Base-by-base conservation (phyloP, 768 basidiomycete species). In the Mycena belliarum region DNA sequence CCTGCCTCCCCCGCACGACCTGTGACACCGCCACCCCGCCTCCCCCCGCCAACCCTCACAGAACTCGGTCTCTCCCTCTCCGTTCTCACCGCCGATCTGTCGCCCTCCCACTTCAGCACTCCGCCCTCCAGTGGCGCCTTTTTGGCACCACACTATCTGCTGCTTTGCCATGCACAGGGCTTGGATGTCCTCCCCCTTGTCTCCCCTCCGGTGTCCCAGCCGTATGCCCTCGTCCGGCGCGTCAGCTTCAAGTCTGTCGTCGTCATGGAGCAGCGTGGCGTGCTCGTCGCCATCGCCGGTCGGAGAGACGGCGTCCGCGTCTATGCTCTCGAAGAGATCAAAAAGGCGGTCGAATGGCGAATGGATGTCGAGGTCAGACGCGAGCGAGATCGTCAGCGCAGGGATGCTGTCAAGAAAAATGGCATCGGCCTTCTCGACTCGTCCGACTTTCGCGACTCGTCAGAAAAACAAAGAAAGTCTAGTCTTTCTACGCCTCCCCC, bases 251-350 rank as follows among this genome's bases (percentile, higher is more conserved):
- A 92, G 68, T 85, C 82, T 54, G 87, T 94, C n/a, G 89, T 94
- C 1, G 88, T 94, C 15, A 94, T 94, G 92, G 92, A 94, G 65
- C 89, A 93, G 66, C 87, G 92, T 28, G 92, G 91, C 8, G 91
- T 94, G 0, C 75, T 94, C n/a, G 92, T 94, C 10, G 91, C 92
- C 14, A 92, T 94, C 60, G 93, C 93, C 16, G 92, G 92, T 10
- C 77, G 92, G 60, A 76, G 92, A 64, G 91, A 93, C 61, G 91
- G 92, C 4, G 91, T 94, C 42, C 82, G 92, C 33, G 92, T 94
- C 18, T 94, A 94, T 70, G 92, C 92, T 18, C 76, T 94, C 16
- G 91, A 93, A 57, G 92, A 94, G 66, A 83, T 94, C 14, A 89
- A 86, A 70, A 90, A 87, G 67, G 88, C 87, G 3, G 86, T 94